Percentiles rank a stretch among this genome's conserved stretches.
Conservation (phyloP, 495 filamentous ascomycete species). For the Geoglossum glabrum region DNA sequence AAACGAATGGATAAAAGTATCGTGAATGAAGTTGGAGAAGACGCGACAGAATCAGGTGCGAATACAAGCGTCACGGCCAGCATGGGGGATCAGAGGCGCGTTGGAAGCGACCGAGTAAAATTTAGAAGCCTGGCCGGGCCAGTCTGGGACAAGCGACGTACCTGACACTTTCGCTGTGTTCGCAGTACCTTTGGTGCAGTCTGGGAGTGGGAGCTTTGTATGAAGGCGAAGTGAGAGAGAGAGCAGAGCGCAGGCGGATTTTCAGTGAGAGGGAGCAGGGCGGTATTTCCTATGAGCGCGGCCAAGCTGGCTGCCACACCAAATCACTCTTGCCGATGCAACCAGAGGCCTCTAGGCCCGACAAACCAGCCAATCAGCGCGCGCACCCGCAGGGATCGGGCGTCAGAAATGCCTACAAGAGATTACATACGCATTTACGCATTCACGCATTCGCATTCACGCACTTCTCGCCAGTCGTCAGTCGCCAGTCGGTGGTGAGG, state of each 20-base stretch:
- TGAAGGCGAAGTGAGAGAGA: constrained; percentile 30
- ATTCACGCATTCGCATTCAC: neutral
- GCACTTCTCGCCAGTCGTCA: too few relatives aligned
- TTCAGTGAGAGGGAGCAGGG: constrained; percentile 8
- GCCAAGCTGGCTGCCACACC: constrained; percentile 2
- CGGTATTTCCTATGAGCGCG: constrained; percentile 3
- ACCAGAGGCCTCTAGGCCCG: neutral
- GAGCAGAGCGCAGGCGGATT: constrained; percentile 13
- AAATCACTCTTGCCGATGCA: constrained; percentile 3
- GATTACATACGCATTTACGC: constrained; percentile 1
- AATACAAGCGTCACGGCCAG: neutral
- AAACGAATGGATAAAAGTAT: constrained; percentile 1
- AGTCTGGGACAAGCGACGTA: constrained; percentile 2
- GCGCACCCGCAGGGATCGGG: neutral
- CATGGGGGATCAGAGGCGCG: neutral
- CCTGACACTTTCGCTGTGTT: neutral
- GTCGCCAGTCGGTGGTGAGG: constrained; percentile 1
- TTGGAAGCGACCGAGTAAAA: constrained; percentile 6
- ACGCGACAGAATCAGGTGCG: constrained; percentile 1
- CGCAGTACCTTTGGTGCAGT: constrained; percentile 11
- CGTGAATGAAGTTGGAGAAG: constrained; percentile 2
- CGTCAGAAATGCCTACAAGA: constrained; percentile 1
- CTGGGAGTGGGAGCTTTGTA: constrained; percentile 39
- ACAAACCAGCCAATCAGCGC: neutral
- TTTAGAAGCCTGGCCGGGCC: constrained; percentile 6